A percentile compares a stretch with the other conserved stretches of the same genome.
Evolutionary conservation across 352 stramenopile species (phyloP).

Genomic region (Peronospora farinosa): DNA sequence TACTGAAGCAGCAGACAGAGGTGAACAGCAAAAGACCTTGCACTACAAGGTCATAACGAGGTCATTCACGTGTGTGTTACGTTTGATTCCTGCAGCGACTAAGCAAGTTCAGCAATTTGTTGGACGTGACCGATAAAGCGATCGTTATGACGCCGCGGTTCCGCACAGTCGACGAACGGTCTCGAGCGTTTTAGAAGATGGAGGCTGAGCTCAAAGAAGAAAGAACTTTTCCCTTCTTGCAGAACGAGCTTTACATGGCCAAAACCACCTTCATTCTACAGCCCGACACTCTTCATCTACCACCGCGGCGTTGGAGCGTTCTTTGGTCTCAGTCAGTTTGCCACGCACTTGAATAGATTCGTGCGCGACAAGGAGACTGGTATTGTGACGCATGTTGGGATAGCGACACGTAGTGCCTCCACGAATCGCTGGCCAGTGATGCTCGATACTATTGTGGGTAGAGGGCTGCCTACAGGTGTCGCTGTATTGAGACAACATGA

Average conservation of each 20-base stretch:
- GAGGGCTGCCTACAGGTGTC: constrained; percentile 43
- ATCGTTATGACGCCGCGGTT: constrained; percentile 31
- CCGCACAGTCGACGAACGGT: constrained; percentile 26
- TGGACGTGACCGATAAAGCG: constrained; percentile 29
- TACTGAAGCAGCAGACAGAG: constrained; percentile 32
- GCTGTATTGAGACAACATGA: constrained; percentile 62
- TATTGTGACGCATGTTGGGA: constrained; percentile 47
- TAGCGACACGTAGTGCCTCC: constrained; percentile 43
- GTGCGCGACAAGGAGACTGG: constrained; percentile 28
- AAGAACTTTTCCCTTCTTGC: constrained; percentile 45
- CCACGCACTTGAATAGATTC: constrained; percentile 68
- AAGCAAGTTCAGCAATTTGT: constrained; percentile 26
- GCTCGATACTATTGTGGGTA: constrained; percentile 58
- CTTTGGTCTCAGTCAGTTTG: constrained; percentile 65
- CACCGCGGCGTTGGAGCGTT: constrained; percentile 52
- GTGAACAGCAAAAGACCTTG: constrained; percentile 9
- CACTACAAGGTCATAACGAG: not conserved
- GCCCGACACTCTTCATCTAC: constrained; percentile 48
- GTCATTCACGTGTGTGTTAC: not conserved
- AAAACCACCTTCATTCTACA: constrained; percentile 41
- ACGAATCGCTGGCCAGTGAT: constrained; percentile 50
- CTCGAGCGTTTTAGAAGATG: constrained; percentile 42
- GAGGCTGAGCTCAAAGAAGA: constrained; percentile 39
- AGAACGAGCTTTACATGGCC: constrained; percentile 57
- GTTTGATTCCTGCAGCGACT: constrained; percentile 18